Evolutionary conservation across 2,329 filamentous ascomycete genomes (phyloP).

Genomic region (Phoma sp.): DNA sequence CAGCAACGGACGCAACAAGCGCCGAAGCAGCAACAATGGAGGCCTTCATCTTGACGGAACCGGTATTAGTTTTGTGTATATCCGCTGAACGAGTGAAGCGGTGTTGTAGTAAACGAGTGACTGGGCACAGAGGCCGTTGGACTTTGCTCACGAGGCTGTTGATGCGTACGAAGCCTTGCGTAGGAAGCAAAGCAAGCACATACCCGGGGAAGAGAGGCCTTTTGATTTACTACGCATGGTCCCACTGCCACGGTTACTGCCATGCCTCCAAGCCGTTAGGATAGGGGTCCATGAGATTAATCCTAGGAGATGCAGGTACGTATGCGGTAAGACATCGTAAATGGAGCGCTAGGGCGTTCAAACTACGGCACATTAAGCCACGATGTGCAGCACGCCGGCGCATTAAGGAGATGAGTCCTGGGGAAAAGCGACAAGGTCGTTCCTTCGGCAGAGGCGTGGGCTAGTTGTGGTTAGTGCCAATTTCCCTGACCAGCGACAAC

Average conservation of each 20-base stretch:
- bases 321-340: slow-evolving; percentile 30
- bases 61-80: slow-evolving; percentile 49
- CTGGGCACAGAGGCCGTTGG: slow-evolving; percentile 43
- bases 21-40: slow-evolving; percentile 68
- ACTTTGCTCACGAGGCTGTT: slow-evolving; percentile 42
- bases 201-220: slow-evolving; percentile 31
- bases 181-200: slow-evolving; percentile 26
- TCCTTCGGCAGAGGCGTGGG: slow-evolving; percentile 14
- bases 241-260: slow-evolving; percentile 19
- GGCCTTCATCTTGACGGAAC: slow-evolving; percentile 70
- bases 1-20: slow-evolving; percentile 59
- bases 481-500: slow-evolving; percentile 10
- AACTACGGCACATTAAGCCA: slow-evolving; percentile 29
- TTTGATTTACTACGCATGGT: slow-evolving; percentile 39
- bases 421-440: slow-evolving; percentile 14
- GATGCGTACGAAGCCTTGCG: slow-evolving; percentile 44
- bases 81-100: slow-evolving; percentile 91
- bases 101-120: slow-evolving; percentile 42
- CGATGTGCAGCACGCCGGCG: slow-evolving; percentile 27
- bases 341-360: slow-evolving; percentile 21
- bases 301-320: slow-evolving; percentile 26
- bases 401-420: slow-evolving; percentile 18
- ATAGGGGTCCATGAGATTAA: slow-evolving; percentile 43
- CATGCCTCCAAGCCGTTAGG: slow-evolving; percentile 31
- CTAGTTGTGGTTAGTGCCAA: slow-evolving; percentile 13